A percentile compares a stretch with the other conserved stretches of the same genome.
These are phyloP conservation scores for Diospyros kaki DNA, from an alignment of 148 eudicot genomes.

Conservation along the genomic window DNA sequence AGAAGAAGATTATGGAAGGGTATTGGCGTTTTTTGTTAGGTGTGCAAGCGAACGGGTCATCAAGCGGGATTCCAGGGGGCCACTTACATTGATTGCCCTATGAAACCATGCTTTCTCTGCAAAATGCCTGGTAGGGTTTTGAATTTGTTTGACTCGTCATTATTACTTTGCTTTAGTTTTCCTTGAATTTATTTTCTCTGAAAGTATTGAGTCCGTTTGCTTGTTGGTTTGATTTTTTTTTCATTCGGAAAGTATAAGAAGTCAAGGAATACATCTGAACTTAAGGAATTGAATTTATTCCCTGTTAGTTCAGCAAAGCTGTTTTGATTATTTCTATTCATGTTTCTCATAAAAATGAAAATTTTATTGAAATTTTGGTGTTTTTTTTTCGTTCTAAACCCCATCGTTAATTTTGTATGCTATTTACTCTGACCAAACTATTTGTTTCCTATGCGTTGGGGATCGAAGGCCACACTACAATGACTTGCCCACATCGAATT, in stretches of 20 bases:
- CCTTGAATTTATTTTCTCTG: background rate
- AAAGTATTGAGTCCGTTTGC: background rate
- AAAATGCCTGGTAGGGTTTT: constrained; percentile 79
- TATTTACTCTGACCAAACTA: background rate
- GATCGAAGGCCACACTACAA: constrained; percentile 87
- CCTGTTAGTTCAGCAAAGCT: no score
- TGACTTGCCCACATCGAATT: constrained; percentile 85
- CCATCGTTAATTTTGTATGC: no score
- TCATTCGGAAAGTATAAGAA: no score
- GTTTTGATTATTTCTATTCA: no score
- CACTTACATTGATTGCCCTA: constrained; percentile 95
- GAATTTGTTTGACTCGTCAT: background rate
- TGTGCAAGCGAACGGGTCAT: constrained; percentile 84
- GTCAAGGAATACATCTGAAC: no score
- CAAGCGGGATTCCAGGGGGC: constrained; percentile 97
- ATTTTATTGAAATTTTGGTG: no score
- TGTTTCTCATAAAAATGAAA: no score
- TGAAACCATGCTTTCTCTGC: constrained; percentile 98
- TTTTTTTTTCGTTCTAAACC: no score
- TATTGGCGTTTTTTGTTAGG: constrained; percentile 32
- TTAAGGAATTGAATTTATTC: no score
- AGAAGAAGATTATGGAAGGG: no score
- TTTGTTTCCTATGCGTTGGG: constrained; percentile 5
- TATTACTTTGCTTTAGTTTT: background rate
- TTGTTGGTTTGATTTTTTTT: no score